These are phyloP conservation scores for Lanmaoa rubissima DNA, from an alignment of 768 basidiomycete genomes.

Conservation along the genomic window DNA sequence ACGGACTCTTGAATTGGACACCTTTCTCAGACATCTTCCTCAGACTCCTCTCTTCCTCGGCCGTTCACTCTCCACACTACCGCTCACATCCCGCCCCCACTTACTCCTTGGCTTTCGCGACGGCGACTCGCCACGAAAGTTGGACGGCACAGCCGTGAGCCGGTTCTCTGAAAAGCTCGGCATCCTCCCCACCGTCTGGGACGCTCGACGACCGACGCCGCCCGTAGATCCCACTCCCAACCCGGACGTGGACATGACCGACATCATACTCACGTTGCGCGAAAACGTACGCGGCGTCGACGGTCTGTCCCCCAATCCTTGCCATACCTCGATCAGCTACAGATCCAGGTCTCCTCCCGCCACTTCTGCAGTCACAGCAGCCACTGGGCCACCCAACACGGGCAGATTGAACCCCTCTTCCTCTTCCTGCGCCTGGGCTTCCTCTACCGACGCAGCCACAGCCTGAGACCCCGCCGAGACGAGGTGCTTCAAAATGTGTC, in stretches of 20 bases:
- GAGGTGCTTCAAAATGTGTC: conserved; percentile 37
- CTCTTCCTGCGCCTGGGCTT: neutral
- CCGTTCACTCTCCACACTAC: conserved; percentile 10
- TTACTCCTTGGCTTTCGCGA: conserved; percentile 31
- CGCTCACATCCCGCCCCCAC: conserved; percentile 20
- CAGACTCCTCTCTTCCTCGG: conserved; percentile 26
- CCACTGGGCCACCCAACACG: neutral
- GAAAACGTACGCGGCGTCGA: too few relatives aligned
- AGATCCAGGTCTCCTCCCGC: too few relatives aligned
- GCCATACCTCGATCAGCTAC: conserved; percentile 21
- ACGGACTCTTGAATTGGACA: neutral
- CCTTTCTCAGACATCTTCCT: conserved; percentile 3
- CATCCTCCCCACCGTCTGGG: conserved; percentile 27
- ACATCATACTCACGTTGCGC: too few relatives aligned
- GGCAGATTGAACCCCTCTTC: conserved; percentile 9
- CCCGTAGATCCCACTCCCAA: neutral
- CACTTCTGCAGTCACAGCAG: neutral
- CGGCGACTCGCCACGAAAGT: conserved; percentile 32
- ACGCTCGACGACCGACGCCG: conserved; percentile 4
- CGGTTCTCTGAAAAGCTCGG: conserved; percentile 38
- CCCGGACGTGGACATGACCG: neutral
- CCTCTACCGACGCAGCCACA: neutral
- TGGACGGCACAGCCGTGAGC: conserved; percentile 46
- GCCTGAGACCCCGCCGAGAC: neutral
- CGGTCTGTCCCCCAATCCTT: neutral